These are phyloP conservation scores for Grosmannia huntii DNA, from an alignment of 2,329 filamentous ascomycete species.

Conservation along the genomic window DNA sequence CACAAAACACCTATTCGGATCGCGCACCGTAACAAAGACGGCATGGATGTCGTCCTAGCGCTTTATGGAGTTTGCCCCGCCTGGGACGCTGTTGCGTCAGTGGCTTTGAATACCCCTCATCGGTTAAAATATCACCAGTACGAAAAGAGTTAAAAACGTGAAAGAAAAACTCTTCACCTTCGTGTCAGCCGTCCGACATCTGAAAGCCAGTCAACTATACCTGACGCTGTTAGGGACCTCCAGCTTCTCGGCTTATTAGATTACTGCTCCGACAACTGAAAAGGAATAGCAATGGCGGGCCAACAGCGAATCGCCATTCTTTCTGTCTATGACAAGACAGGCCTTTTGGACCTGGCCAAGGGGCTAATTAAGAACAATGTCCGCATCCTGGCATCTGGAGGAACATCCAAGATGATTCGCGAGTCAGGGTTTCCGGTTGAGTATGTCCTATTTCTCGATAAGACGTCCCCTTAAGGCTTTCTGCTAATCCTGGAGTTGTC, in stretches of 20 bases:
- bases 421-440: conserved; percentile 93
- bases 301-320: conserved; percentile 67
- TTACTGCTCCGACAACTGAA: neutral
- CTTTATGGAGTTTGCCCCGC: neutral
- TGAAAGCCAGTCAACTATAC: neutral
- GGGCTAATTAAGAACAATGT: conserved; percentile 82
- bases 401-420: conserved; percentile 90
- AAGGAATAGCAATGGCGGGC: conserved; percentile 18
- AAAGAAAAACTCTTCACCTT: neutral
- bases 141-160: neutral
- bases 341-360: conserved; percentile 82
- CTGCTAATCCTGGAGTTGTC: neutral
- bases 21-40: too few relatives aligned
- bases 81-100: neutral
- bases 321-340: conserved; percentile 98
- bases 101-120: neutral
- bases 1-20: too few relatives aligned
- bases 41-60: too few relatives aligned
- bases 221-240: neutral
- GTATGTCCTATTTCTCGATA: conserved; percentile 34
- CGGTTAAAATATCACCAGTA: neutral
- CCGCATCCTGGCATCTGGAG: conserved; percentile 84
- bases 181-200: neutral
- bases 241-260: neutral
- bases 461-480: neutral